Percentiles rank a stretch among this genome's conserved stretches.
Evolutionary conservation across 345 rosid genomes (phyloP).

Genomic region (Syzygium aromaticum): DNA sequence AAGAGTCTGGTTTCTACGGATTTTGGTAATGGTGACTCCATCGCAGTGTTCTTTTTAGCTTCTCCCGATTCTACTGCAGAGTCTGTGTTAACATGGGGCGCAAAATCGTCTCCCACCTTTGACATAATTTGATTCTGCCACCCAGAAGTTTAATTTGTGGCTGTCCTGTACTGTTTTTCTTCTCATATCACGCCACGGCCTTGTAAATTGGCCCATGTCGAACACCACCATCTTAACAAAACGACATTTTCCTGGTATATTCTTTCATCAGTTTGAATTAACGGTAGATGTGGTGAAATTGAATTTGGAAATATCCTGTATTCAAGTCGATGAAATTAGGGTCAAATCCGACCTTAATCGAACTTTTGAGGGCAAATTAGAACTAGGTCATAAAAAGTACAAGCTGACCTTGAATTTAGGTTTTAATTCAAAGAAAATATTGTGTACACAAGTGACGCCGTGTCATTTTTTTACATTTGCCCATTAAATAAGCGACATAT

Average conservation of each 20-base stretch:
- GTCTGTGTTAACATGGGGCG: neutral
- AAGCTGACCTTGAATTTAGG: neutral
- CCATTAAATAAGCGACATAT: too few species aligned
- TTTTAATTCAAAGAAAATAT: neutral
- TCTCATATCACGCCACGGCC: neutral
- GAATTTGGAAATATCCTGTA: neutral
- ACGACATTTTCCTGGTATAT: neutral
- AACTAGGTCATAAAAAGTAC: neutral
- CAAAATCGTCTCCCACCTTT: neutral
- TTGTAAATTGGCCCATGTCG: neutral
- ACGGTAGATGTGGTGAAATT: neutral
- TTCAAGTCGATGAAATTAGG: neutral
- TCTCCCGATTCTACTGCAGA: neutral
- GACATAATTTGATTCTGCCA: neutral
- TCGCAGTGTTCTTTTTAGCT: neutral
- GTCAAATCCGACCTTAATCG: neutral
- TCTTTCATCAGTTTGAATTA: neutral
- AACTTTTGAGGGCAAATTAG: neutral
- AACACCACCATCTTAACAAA: neutral
- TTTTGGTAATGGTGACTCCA: neutral
- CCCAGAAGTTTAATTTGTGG: neutral
- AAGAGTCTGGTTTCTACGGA: neutral
- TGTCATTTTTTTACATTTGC: too few species aligned
- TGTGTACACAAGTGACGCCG: too few species aligned
- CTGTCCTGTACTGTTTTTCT: neutral